Conservation (phyloP, 2,329 filamentous ascomycete genomes). For the Botrytis aclada region DNA sequence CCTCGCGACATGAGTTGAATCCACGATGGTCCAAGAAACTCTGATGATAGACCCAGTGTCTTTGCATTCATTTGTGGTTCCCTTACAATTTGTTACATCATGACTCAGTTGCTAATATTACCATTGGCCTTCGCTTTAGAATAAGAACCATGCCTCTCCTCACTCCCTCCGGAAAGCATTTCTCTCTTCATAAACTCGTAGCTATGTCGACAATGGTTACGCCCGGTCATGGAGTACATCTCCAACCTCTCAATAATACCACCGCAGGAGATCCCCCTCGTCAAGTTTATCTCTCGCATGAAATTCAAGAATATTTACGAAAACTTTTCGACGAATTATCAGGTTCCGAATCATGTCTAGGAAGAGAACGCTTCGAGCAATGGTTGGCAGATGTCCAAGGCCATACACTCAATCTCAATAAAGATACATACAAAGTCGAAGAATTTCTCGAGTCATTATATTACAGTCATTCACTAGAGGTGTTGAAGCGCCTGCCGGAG, state of each 20-base stretch:
- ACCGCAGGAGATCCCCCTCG: slow-evolving; percentile 25
- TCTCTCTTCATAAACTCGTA: slow-evolving; percentile 38
- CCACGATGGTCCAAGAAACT: not conserved
- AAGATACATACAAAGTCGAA: slow-evolving; percentile 36
- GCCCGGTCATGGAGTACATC: slow-evolving; percentile 30
- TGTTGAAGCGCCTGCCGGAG: slow-evolving; percentile 26
- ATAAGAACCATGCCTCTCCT: slow-evolving; percentile 28
- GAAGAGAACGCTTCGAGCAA: slow-evolving; percentile 42
- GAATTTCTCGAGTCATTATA: slow-evolving; percentile 36
- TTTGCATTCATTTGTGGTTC: slow-evolving; percentile 16
- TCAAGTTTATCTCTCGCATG: slow-evolving; percentile 45
- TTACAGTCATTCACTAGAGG: slow-evolving; percentile 34
- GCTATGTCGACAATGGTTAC: slow-evolving; percentile 37
- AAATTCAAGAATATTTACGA: slow-evolving; percentile 49
- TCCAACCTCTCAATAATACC: slow-evolving; percentile 22
- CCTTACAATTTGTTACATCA: not conserved
- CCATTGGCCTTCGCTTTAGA: not conserved
- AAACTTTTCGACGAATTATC: slow-evolving; percentile 48
- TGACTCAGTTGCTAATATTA: slow-evolving; percentile 12
- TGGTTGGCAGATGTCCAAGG: slow-evolving; percentile 53
- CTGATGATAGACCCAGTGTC: not conserved
- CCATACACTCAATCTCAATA: slow-evolving; percentile 28
- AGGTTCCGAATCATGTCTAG: slow-evolving; percentile 37
- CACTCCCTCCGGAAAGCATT: slow-evolving; percentile 34
- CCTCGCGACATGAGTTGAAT: not conserved